Evolutionary conservation across 371 early-diverging fungal species (phyloP).

Genomic region (Actinomucor elegans): DNA sequence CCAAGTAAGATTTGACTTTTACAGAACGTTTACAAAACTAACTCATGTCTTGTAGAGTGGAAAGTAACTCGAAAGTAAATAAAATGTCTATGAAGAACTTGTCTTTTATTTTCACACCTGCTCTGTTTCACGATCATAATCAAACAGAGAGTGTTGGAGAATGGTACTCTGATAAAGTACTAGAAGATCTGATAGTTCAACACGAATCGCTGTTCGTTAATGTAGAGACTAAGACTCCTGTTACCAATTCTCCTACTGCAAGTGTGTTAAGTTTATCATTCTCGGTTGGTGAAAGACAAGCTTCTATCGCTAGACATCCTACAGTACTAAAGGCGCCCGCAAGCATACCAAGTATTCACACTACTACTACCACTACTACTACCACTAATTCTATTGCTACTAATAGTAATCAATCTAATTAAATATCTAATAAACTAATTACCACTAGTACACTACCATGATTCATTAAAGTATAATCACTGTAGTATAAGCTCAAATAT

Average conservation of each 20-base stretch:
- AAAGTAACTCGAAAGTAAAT: constrained; percentile 45
- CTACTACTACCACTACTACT: neutral
- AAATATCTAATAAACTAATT: too few relatives aligned
- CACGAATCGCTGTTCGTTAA: constrained; percentile 22
- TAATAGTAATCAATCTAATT: too few relatives aligned
- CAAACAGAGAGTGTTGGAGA: constrained; percentile 48
- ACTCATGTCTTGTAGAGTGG: constrained; percentile 30
- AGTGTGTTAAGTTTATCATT: constrained; percentile 7
- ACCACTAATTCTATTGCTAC: neutral
- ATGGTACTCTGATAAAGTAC: constrained; percentile 41
- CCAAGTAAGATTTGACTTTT: constrained; percentile 38
- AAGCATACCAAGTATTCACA: constrained; percentile 6
- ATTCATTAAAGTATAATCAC: too few relatives aligned
- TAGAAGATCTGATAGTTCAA: constrained; percentile 39
- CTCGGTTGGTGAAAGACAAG: constrained; percentile 1
- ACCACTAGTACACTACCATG: too few relatives aligned
- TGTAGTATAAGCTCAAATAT: too few relatives aligned
- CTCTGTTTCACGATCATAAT: constrained; percentile 63
- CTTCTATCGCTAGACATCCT: constrained; percentile 1
- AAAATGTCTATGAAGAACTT: constrained; percentile 63
- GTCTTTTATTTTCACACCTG: constrained; percentile 60
- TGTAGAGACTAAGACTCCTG: neutral
- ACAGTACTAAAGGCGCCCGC: constrained; percentile 1
- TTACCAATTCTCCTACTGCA: neutral
- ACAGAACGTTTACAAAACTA: neutral